A percentile compares a stretch with the other conserved stretches of the same genome.
These are phyloP conservation scores for Talaromyces ruber DNA, from an alignment of 495 filamentous ascomycete genomes.

Conservation along the genomic window DNA sequence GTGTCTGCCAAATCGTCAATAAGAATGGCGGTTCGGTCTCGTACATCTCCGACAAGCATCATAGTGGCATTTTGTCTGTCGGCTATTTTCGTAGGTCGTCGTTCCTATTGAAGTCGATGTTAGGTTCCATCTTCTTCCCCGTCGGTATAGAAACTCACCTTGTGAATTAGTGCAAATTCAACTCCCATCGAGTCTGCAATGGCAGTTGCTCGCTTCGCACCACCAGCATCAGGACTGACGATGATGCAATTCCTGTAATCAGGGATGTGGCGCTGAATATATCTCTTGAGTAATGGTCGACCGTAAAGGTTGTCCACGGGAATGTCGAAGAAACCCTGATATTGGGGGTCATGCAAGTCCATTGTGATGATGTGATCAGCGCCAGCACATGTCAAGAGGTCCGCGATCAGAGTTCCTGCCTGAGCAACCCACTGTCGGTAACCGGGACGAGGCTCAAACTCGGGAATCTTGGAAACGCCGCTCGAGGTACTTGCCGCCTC, in stretches of 20 bases:
- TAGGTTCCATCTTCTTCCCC: neutral
- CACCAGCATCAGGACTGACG: slow-evolving; percentile 92
- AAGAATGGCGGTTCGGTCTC: slow-evolving; percentile 72
- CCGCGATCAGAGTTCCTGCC: slow-evolving; percentile 89
- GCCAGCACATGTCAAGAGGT: slow-evolving; percentile 89
- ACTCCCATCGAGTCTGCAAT: slow-evolving; percentile 91
- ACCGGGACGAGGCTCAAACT: slow-evolving; percentile 77
- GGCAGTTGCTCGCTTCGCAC: slow-evolving; percentile 92
- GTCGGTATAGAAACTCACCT: slow-evolving; percentile 49
- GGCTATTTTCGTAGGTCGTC: slow-evolving; percentile 85
- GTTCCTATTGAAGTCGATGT: slow-evolving; percentile 57
- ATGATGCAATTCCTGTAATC: slow-evolving; percentile 83
- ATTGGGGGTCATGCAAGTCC: slow-evolving; percentile 96
- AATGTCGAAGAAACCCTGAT: slow-evolving; percentile 98
- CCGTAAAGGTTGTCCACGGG: slow-evolving; percentile 96
- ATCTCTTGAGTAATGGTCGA: slow-evolving; percentile 75
- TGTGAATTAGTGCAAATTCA: slow-evolving; percentile 95
- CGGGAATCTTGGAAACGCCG: slow-evolving; percentile 28
- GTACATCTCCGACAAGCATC: slow-evolving; percentile 94
- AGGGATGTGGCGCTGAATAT: slow-evolving; percentile 82
- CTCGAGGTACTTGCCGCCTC: slow-evolving; percentile 38
- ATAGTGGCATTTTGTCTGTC: slow-evolving; percentile 95
- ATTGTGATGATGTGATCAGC: slow-evolving; percentile 94
- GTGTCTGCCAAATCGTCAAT: slow-evolving; percentile 95
- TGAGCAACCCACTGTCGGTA: slow-evolving; percentile 99